Conservation (phyloP, 176 grass and related monocot genomes). For the Triticum timopheevii region DNA sequence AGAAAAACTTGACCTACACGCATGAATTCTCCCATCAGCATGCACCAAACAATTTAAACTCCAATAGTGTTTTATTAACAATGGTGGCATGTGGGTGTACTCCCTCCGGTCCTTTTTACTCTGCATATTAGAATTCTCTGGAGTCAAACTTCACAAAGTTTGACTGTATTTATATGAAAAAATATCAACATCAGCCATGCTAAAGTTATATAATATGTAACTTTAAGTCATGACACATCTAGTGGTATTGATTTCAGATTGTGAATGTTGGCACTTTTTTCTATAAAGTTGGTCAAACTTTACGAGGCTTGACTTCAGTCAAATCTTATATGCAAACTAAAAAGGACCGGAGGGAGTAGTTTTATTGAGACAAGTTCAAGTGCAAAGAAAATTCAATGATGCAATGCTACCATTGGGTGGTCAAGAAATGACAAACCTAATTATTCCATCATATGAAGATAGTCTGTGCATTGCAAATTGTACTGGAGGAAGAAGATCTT, state of each 20-base stretch:
- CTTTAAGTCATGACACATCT: too few relatives aligned
- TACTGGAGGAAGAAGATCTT: background rate
- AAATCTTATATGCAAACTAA: too few relatives aligned
- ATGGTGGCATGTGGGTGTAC: background rate
- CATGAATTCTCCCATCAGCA: conserved; percentile 9
- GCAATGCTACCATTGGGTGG: background rate
- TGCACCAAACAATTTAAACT: background rate
- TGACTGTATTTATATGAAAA: too few relatives aligned
- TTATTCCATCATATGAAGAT: conserved; percentile 21
- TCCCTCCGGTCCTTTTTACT: too few relatives aligned
- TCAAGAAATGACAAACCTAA: conserved; percentile 16
- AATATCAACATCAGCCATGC: too few relatives aligned
- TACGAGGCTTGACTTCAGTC: too few relatives aligned
- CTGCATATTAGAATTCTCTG: too few relatives aligned
- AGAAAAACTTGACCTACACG: conserved; percentile 3
- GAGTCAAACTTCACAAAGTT: too few relatives aligned
- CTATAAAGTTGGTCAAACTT: too few relatives aligned
- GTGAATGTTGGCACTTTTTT: too few relatives aligned
- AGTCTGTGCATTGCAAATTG: conserved; percentile 1
- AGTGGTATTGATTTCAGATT: too few relatives aligned
- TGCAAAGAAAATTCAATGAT: conserved; percentile 3
- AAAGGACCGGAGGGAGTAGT: background rate
- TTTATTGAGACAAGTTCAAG: background rate
- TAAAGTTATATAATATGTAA: too few relatives aligned
- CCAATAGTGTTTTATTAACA: background rate